Percentiles rank a stretch among this genome's conserved stretches.
phyloP scores from a whole-genome alignment of 2,329 filamentous ascomycete species.

The Fusarium paranaense region DNA sequence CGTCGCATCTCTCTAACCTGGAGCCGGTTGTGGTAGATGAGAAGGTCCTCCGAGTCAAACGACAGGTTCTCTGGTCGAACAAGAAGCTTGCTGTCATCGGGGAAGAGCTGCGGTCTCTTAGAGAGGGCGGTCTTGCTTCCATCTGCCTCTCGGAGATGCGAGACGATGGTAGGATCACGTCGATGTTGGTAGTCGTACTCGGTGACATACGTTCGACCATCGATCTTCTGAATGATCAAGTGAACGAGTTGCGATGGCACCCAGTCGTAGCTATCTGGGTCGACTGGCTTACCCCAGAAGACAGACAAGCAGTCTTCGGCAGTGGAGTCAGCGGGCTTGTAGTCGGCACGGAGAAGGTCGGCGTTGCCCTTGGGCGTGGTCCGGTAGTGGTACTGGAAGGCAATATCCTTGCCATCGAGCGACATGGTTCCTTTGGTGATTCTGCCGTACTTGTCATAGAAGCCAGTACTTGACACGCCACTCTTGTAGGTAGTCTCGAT shows the following conservation, averaged over 20 bases:
- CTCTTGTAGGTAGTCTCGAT: conserved; percentile 10
- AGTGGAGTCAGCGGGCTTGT: neutral
- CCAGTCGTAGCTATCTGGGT: conserved; percentile 31
- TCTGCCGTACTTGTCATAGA: conserved; percentile 33
- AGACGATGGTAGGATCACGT: conserved; percentile 22
- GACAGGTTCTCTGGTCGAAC: conserved; percentile 20
- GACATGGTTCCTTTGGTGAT: conserved; percentile 13
- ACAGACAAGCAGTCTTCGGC: conserved; percentile 21
- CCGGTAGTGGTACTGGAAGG: conserved; percentile 31
- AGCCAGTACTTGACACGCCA: conserved; percentile 13
- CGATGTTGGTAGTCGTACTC: conserved; percentile 34
- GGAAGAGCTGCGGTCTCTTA: conserved; percentile 17
- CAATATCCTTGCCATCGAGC: conserved; percentile 12
- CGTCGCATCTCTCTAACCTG: conserved; percentile 19
- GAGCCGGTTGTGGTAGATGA: conserved; percentile 23
- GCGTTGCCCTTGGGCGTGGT: conserved; percentile 22
- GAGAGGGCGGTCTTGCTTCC: conserved; percentile 20
- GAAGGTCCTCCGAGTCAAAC: conserved; percentile 21
- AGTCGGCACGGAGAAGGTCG: conserved; percentile 29
- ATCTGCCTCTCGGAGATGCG: conserved; percentile 12
- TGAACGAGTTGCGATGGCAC: conserved; percentile 26
- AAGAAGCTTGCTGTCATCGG: conserved; percentile 3
- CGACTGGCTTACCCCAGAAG: conserved; percentile 33
- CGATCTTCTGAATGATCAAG: conserved; percentile 20
- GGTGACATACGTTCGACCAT: conserved; percentile 17